Evolutionary conservation across 805 yeast species (phyloP).

Genomic region (Wickerhamomyces alni): DNA sequence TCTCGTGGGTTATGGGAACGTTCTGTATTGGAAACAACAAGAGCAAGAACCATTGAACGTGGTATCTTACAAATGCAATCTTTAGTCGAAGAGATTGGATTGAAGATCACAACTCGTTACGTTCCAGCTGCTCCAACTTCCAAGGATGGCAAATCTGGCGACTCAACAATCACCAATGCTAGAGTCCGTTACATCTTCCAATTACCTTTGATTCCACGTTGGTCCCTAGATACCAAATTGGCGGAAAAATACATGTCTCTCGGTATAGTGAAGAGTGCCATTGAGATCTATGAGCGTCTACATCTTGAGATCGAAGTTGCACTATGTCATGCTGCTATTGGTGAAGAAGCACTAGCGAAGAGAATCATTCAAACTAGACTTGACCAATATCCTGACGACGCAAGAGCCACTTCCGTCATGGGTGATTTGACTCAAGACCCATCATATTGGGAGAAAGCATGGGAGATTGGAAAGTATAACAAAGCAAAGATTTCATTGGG

Average conservation of each 20-base stretch:
- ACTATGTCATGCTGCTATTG: slow-evolving; percentile 82
- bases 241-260: slow-evolving; percentile 85
- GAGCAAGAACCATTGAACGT: slow-evolving; percentile 84
- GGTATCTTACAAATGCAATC: slow-evolving; percentile 92
- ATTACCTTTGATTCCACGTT: slow-evolving; percentile 72
- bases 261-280: slow-evolving; percentile 81
- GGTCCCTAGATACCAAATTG: slow-evolving; percentile 75
- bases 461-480: slow-evolving; percentile 80
- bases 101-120: slow-evolving; percentile 50
- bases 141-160: slow-evolving; percentile 20
- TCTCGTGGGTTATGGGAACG: slow-evolving; percentile 87
- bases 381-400: slow-evolving; percentile 58
- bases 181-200: slow-evolving; percentile 68
- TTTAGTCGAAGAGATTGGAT: slow-evolving; percentile 81
- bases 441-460: slow-evolving; percentile 70
- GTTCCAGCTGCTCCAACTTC: slow-evolving; percentile 33
- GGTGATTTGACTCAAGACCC: slow-evolving; percentile 86
- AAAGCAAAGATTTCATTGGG: slow-evolving; percentile 84
- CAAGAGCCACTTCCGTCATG: slow-evolving; percentile 73
- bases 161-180: slow-evolving; percentile 27
- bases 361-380: slow-evolving; percentile 51
- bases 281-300: slow-evolving; percentile 80
- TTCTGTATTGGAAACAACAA: slow-evolving; percentile 72
- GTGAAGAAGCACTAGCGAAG: slow-evolving; percentile 63
- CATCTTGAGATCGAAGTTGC: slow-evolving; percentile 79